phyloP scores from a whole-genome alignment of 345 rosid genomes.

The Gossypium stocksii region DNA sequence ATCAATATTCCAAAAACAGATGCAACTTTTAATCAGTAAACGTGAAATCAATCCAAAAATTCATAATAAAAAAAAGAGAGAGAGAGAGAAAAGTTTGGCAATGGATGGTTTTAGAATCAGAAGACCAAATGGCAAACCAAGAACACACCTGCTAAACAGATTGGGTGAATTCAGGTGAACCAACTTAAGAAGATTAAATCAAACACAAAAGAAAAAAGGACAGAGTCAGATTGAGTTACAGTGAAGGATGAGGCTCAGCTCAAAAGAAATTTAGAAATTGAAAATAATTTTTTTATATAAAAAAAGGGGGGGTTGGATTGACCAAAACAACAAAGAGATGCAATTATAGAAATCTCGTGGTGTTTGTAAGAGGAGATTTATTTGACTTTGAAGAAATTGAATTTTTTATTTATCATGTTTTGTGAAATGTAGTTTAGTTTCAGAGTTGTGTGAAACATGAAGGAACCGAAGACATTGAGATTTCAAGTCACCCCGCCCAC shows the following conservation, averaged over 20 bases:
- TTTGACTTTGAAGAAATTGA: too few relatives aligned
- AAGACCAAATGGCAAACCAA: neutral
- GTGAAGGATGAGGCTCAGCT: neutral
- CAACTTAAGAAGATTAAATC: neutral
- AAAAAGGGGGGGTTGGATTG: too few relatives aligned
- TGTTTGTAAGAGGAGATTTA: neutral
- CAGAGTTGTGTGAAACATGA: too few relatives aligned
- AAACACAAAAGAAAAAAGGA: neutral
- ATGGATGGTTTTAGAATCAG: neutral
- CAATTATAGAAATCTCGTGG: neutral
- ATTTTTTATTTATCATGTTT: too few relatives aligned
- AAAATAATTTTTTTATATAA: neutral
- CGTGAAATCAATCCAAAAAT: neutral
- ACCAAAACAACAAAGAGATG: too few relatives aligned
- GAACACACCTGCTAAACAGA: constrained; percentile 1
- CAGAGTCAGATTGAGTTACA: neutral
- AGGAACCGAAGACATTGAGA: too few relatives aligned
- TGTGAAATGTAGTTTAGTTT: too few relatives aligned
- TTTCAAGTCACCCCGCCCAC: too few relatives aligned
- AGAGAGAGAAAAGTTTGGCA: neutral
- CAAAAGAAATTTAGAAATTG: neutral
- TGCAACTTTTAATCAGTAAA: neutral
- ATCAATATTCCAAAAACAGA: neutral
- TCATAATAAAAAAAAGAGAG: neutral
- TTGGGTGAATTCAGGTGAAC: neutral